phyloP scores from a whole-genome alignment of 805 yeast species.

The Suhomyces canberraensis region DNA sequence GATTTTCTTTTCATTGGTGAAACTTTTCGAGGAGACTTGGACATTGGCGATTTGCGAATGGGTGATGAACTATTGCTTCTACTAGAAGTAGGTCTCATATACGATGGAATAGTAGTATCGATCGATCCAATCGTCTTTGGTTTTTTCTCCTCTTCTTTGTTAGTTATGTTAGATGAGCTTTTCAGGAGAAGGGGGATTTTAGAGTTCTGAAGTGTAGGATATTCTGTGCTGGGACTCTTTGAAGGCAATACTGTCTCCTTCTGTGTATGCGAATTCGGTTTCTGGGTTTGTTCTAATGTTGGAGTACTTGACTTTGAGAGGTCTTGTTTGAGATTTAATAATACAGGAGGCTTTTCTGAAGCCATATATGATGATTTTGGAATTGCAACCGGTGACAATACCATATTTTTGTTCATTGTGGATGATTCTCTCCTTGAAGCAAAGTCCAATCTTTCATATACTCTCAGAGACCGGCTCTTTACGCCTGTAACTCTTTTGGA shows the following conservation, averaged over 20 bases:
- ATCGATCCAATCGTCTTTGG: too few relatives aligned
- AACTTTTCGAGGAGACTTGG: conserved; percentile 1
- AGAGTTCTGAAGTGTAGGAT: too few relatives aligned
- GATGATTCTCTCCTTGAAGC: conserved; percentile 10
- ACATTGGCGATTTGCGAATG: not conserved
- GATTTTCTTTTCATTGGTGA: conserved; percentile 1
- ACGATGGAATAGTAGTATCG: conserved; percentile 3
- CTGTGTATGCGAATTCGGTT: not conserved
- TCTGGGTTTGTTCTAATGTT: too few relatives aligned
- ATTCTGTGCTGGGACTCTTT: not conserved
- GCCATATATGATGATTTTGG: conserved; percentile 1
- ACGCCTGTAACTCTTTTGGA: conserved; percentile 4
- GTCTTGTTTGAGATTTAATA: not conserved
- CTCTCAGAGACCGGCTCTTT: conserved; percentile 16
- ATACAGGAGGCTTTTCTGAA: not conserved
- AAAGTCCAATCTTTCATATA: conserved; percentile 13
- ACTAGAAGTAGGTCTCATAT: conserved; percentile 7
- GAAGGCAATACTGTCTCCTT: not conserved
- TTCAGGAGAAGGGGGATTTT: not conserved
- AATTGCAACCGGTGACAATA: conserved; percentile 12
- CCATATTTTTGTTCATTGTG: conserved; percentile 4
- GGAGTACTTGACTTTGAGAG: too few relatives aligned
- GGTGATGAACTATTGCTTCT: conserved; percentile 5
- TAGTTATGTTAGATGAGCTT: not conserved
- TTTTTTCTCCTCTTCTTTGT: too few relatives aligned